Conservation (phyloP, 305 asterid genomes). For the Fraxinus latifolia region DNA sequence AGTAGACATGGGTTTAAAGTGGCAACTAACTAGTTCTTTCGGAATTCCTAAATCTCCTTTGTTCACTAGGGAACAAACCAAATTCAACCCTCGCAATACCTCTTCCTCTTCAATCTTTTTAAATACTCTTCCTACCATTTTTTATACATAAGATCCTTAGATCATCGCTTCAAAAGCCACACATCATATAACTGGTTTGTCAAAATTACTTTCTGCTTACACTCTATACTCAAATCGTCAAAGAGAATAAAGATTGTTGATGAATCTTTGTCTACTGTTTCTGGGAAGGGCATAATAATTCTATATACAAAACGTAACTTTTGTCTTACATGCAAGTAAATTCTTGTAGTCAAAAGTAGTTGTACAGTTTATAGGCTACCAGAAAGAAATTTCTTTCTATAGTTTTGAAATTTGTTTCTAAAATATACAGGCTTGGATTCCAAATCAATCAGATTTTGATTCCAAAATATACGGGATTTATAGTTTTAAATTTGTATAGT, state of each 20-base stretch:
- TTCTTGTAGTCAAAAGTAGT: neutral
- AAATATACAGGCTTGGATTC: neutral
- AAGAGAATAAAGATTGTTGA: neutral
- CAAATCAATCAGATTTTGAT: neutral
- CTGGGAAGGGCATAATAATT: neutral
- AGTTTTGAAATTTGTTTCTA: neutral
- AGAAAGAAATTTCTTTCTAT: neutral
- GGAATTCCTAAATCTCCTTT: neutral
- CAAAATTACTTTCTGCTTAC: neutral
- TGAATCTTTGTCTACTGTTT: neutral
- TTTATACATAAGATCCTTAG: neutral
- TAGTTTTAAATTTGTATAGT: neutral
- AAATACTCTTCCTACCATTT: neutral
- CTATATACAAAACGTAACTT: neutral
- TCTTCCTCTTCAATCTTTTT: neutral
- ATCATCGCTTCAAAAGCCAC: neutral
- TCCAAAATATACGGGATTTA: neutral
- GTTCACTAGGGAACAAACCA: neutral
- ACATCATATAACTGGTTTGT: neutral
- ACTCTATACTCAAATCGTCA: neutral
- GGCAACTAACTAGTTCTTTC: neutral
- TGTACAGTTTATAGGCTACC: neutral
- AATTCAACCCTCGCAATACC: neutral
- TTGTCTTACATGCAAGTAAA: neutral
- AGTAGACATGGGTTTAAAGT: neutral